These are phyloP conservation scores for Suillus americanus DNA, from an alignment of 768 basidiomycete species.

Conservation along the genomic window DNA sequence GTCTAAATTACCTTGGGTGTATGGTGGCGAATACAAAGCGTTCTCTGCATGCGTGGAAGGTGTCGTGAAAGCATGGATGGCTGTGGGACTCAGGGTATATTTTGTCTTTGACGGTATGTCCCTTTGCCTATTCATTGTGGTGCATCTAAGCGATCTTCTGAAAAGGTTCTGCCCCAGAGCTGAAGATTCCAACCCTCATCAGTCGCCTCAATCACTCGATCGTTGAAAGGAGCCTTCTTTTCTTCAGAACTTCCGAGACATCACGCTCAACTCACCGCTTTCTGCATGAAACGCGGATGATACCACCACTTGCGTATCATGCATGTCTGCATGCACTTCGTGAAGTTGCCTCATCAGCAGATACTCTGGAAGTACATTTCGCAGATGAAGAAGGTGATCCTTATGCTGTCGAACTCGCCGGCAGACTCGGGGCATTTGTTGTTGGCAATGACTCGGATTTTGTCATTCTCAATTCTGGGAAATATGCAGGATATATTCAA, in stretches of 20 bases:
- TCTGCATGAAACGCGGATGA: slow-evolving; percentile 67
- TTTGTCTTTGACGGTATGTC: slow-evolving; percentile 84
- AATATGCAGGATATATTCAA: slow-evolving; percentile 77
- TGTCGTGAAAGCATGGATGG: slow-evolving; percentile 67
- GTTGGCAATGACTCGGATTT: slow-evolving; percentile 83
- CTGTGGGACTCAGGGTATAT: slow-evolving; percentile 59
- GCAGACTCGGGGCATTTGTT: slow-evolving; percentile 69
- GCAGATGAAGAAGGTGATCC: slow-evolving; percentile 85
- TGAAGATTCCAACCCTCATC: slow-evolving; percentile 70
- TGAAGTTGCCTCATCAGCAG: slow-evolving; percentile 32
- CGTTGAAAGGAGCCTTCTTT: slow-evolving; percentile 64
- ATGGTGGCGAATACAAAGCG: slow-evolving; percentile 75
- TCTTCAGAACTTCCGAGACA: slow-evolving; percentile 73
- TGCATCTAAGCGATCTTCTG: slow-evolving; percentile 1
- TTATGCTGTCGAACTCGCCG: slow-evolving; percentile 82
- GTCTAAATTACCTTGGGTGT: slow-evolving; percentile 76
- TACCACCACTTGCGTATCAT: slow-evolving; percentile 65
- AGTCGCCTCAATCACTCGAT: slow-evolving; percentile 56
- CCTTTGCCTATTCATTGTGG: not conserved
- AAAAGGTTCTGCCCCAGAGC: slow-evolving; percentile 64
- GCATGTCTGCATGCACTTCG: slow-evolving; percentile 59
- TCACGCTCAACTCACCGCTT: slow-evolving; percentile 69
- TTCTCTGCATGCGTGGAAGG: slow-evolving; percentile 48
- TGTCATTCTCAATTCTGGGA: slow-evolving; percentile 71
- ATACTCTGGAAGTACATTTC: slow-evolving; percentile 56